These are phyloP conservation scores for Saussurea involucrata DNA, from an alignment of 129 eudicot species.

Conservation along the genomic window DNA sequence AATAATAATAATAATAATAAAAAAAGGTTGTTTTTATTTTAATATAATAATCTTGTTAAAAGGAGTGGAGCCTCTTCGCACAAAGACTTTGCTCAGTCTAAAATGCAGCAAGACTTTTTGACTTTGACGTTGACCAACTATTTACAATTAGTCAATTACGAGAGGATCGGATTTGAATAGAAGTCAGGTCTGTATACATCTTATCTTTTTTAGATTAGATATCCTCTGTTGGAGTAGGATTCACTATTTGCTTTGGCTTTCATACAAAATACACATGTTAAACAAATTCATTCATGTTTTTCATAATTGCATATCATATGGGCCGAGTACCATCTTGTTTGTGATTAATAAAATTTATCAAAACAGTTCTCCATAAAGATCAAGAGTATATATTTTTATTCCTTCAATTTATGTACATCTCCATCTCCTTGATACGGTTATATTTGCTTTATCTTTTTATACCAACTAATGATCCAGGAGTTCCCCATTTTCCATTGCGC, in stretches of 20 bases:
- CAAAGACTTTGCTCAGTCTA: not conserved
- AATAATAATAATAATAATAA: not conserved
- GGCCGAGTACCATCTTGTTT: too few species aligned
- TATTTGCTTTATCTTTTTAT: conserved; percentile 59
- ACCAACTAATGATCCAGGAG: conserved; percentile 25
- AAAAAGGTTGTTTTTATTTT: too few species aligned
- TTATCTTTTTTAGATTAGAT: too few species aligned
- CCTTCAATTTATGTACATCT: not conserved
- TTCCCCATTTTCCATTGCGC: not conserved
- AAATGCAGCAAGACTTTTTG: not conserved
- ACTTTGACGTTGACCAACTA: not conserved
- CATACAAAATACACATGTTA: too few species aligned
- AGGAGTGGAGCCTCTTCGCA: not conserved
- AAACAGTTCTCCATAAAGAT: too few species aligned
- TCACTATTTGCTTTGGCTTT: too few species aligned
- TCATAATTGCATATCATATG: too few species aligned
- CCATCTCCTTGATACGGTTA: conserved; percentile 1
- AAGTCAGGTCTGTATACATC: too few species aligned
- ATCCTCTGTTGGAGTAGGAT: too few species aligned
- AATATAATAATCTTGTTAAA: not conserved
- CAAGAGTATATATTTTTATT: not conserved
- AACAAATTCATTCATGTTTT: too few species aligned
- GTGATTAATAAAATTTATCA: too few species aligned
- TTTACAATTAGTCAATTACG: not conserved
- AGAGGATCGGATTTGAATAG: too few species aligned